Base-by-base conservation (phyloP, 1,139 yeast species). In the Kodamaea fungicola region DNA sequence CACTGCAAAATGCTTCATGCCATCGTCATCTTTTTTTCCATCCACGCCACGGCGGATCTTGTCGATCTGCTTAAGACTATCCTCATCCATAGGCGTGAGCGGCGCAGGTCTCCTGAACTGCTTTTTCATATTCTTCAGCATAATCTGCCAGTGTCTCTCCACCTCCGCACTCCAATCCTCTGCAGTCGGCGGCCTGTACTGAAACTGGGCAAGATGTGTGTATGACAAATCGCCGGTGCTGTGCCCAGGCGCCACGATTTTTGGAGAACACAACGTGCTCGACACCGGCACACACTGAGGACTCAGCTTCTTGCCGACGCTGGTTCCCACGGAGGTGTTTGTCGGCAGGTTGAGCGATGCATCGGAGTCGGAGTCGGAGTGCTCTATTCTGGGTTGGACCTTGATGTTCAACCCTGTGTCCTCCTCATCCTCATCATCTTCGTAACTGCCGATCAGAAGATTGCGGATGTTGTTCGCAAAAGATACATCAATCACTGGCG, bases 1-100 rank as follows among this genome's bases (percentile, higher is more conserved):
- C 21, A 85, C 78, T 1, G 80, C 78, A 56, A 83, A 86, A 56
- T 85, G 80, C 51, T 76, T 80, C 41, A 75, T 66, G 1, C 94
- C 95, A 26, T 75, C 74, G 22, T 61, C 80, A 35, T 79, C 87
- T 51, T 80, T 76, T 35, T 80, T 74, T 7, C 95, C 96, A 58
- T 87, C 95, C 9, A 86, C 95, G 5, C 95, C 94, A 46, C 95
- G 71, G 35, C 77, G 70, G 35, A 87, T 82, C 38, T 84, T 76
- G 57, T 87, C 95, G 31, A 87, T 63, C 41, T 67, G 56, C 51
- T 76, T 76, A 30, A 70, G 69, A 40, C 74, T 75, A 27, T 76
- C 81, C n/a, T 67, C 70, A n/a, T 76, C 73, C 55, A 86, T 55
- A 19, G 64, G 61, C 2, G 78, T 62, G 16, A 83, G 82, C 1